Base-by-base conservation (phyloP, 1,284 basidiomycete genomes). In the Lentinus polychrous region DNA sequence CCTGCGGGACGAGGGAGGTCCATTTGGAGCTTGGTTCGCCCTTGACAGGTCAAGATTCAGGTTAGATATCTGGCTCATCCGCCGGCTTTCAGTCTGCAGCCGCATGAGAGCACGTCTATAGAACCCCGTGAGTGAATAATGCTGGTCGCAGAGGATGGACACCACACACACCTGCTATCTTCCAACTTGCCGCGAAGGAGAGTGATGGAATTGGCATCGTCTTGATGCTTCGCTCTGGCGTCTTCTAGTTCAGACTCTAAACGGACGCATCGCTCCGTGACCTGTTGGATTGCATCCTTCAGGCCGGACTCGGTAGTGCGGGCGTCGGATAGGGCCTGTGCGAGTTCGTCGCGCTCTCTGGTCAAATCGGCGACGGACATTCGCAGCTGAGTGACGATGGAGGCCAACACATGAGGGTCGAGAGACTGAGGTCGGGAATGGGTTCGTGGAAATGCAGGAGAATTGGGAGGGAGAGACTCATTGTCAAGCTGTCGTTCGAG, bases 151-250 rank as follows among this genome's bases (percentile, higher is more conserved):
- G 20, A n/a, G n/a, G n/a, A 36, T 38, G 5, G 12, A 32, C 40
- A 49, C 32, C 45, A 44, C 18, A 66, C 75, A 34, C 58, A 85
- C 86, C 93, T 75, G 66, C 89, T 91, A 64, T 93, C 88, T 59
- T 95, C 92, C n/a, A 95, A 87, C 62, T 92, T 94, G 15, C 81
- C 76, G 27, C 93, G 76, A 36, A 96, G 71, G 63, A 91, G 72
- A 8, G 77, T 70, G 34, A 95, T 91, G 43, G 84, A 83, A 56
- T 91, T 85, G 57, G 91, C 87, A 41, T 93, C 89, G 39, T 87
- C 85, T 55, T 78, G 78, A 45, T 77, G 75, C 66, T 83, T 82
- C 59, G 66, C 71, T 50, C 67, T 72, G 41, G 86, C 76, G 17
- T 72, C 70, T 45, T 74, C 71, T 11, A 91, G 70, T 50, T 84